Evolutionary conservation across 805 yeast genomes (phyloP).

Genomic region (Metschnikowia lochheadii): DNA sequence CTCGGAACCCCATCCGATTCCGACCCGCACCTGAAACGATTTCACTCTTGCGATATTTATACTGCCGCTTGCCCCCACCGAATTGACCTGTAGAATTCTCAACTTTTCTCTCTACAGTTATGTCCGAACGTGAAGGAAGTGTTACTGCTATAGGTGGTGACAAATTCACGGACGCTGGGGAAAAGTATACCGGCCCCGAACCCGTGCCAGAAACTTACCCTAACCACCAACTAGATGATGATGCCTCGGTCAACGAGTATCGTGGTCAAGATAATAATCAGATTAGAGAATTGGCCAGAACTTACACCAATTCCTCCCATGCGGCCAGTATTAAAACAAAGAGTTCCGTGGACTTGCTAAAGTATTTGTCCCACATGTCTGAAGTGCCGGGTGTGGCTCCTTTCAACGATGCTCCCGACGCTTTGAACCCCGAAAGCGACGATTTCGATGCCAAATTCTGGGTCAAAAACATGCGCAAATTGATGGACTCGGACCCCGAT

Average conservation of each 20-base stretch:
- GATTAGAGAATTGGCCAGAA: conserved; percentile 42
- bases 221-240: conserved; percentile 2
- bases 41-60: background rate
- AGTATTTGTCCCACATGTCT: conserved; percentile 44
- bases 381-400: conserved; percentile 21
- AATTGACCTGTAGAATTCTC: background rate
- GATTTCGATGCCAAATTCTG: conserved; percentile 58
- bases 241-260: conserved; percentile 18
- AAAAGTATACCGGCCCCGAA: conserved; percentile 8
- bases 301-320: conserved; percentile 24
- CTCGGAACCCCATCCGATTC: background rate
- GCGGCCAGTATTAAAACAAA: conserved; percentile 14
- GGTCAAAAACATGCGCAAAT: conserved; percentile 60
- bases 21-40: conserved; percentile 1
- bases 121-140: conserved; percentile 10
- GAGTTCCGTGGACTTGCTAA: conserved; percentile 25
- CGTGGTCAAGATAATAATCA: conserved; percentile 37
- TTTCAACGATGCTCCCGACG: conserved; percentile 12
- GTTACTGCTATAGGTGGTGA: conserved; percentile 9
- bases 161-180: conserved; percentile 8
- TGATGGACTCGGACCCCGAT: conserved; percentile 52
- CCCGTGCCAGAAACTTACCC: conserved; percentile 6
- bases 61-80: background rate
- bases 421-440: conserved; percentile 56
- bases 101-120: background rate